Base-by-base conservation (phyloP, 257 asterid genomes). In the Nicotiana obtusifolia region DNA sequence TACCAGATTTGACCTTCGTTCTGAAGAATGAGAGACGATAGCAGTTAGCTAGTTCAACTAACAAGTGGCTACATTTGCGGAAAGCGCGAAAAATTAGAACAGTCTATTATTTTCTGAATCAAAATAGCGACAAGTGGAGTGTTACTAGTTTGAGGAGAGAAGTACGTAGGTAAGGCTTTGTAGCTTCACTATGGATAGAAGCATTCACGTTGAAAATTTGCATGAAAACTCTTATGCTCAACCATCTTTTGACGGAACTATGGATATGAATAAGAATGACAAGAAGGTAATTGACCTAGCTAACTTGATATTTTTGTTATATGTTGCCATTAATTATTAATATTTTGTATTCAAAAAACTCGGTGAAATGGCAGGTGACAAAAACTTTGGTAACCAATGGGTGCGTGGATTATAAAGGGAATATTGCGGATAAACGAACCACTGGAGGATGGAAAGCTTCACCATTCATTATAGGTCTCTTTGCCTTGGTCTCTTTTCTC, bases 391-490 rank as follows among this genome's bases (percentile, higher is more conserved):
- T 92, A 64, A 83, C 91, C 35, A 92, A 91, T 82, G 93, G 97
- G 5, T 83, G 93, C 64, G 87, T 89, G 22, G 91, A 91, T 88
- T 90, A 88, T 81, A 91, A 83, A 89, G 94, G 97, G 20, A 84
- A 84, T 67, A 85, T 80, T 30, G 97, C 97, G 0, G 87, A 87
- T 57, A 92, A 92, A 80, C 85, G 37, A 16, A 47, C 77, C 13
- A 91, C 98, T 0, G 97, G 97, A 81, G 98, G 98, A 82, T 93
- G 94, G 97, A 92, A 89, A 56, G 89, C 97, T 83, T 89, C 98
- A 22, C 92, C 97, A 22, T 93, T 91, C 86, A 89, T 93, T 86
- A 93, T 92, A 87, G 96, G 98, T 83, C 4, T 6, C 76, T 52
- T 31, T 24, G 44, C 20, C 4, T n/a, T 4, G 37, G 26, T 4